Conservation (phyloP, 208 protist species). For the Trypanosoma lewisi region DNA sequence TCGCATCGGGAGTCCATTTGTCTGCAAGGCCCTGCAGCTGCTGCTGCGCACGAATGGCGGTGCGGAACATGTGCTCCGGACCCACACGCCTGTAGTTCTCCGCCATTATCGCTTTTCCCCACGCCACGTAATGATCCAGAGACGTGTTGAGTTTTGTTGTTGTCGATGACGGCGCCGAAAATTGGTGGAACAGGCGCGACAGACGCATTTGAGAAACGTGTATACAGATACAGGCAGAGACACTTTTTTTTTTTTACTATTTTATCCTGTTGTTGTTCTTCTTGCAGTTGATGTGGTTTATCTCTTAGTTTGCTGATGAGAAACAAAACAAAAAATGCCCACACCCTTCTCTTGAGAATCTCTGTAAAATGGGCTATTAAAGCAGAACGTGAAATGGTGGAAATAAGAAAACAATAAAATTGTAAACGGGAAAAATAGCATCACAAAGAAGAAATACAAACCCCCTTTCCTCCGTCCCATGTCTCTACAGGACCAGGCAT, state of each 20-base stretch:
- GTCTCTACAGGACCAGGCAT: too few species aligned
- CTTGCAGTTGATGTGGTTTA: too few species aligned
- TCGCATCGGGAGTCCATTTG: conserved; percentile 89
- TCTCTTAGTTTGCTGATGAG: too few species aligned
- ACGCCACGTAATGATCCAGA: conserved; percentile 71
- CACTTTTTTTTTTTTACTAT: conserved; percentile 4
- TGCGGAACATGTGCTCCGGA: conserved; percentile 85
- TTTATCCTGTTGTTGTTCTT: neutral
- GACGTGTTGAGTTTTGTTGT: conserved; percentile 39
- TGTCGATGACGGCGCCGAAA: conserved; percentile 3
- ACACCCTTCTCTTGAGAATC: too few species aligned
- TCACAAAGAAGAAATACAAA: too few species aligned
- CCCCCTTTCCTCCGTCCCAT: too few species aligned
- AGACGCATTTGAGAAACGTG: neutral
- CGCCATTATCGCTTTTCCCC: conserved; percentile 68
- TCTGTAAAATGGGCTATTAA: too few species aligned
- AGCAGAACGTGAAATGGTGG: too few species aligned
- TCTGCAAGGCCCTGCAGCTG: conserved; percentile 82
- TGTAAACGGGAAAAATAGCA: too few species aligned
- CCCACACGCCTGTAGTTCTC: conserved; percentile 83
- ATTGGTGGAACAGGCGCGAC: conserved; percentile 1
- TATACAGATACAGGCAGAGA: too few species aligned
- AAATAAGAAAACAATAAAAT: too few species aligned
- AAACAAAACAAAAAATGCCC: too few species aligned
- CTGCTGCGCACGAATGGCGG: conserved; percentile 71